These are phyloP conservation scores for Sporobolus alterniflorus DNA, from an alignment of 202 grass and related monocot species.

Conservation along the genomic window DNA sequence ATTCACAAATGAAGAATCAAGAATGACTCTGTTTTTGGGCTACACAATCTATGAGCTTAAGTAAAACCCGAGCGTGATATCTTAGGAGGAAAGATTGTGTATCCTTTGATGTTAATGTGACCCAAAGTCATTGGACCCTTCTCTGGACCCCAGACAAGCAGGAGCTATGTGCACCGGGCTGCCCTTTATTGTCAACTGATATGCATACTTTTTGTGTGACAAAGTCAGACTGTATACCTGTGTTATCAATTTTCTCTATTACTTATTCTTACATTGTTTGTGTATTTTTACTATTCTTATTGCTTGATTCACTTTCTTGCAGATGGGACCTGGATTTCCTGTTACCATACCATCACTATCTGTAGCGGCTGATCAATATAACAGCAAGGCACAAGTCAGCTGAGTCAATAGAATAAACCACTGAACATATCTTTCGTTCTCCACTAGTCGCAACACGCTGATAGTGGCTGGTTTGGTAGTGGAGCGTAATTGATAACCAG, in stretches of 20 bases:
- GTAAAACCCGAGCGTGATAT: not conserved
- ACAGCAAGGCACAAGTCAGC: slow-evolving; percentile 70
- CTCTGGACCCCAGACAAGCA: too few relatives aligned
- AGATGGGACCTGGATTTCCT: slow-evolving; percentile 97
- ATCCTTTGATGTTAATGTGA: not conserved
- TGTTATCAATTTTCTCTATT: not conserved
- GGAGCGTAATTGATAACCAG: not conserved
- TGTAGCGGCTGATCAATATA: slow-evolving; percentile 79
- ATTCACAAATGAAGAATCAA: not conserved
- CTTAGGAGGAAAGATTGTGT: not conserved
- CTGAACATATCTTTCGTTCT: not conserved
- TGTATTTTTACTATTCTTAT: slow-evolving; percentile 27
- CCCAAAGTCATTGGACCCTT: too few relatives aligned
- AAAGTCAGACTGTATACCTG: not conserved
- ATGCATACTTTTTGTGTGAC: too few relatives aligned
- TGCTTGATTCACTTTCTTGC: slow-evolving; percentile 40
- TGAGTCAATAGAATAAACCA: slow-evolving; percentile 27
- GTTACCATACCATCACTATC: slow-evolving; percentile 92
- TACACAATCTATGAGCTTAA: not conserved
- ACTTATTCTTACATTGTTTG: not conserved
- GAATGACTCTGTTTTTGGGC: not conserved
- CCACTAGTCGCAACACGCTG: not conserved
- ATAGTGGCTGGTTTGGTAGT: slow-evolving; percentile 19
- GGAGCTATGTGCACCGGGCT: too few relatives aligned
- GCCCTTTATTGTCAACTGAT: not conserved